Evolutionary conservation across 306 rosid genomes (phyloP).

Genomic region (Casuarina equisetifolia): DNA sequence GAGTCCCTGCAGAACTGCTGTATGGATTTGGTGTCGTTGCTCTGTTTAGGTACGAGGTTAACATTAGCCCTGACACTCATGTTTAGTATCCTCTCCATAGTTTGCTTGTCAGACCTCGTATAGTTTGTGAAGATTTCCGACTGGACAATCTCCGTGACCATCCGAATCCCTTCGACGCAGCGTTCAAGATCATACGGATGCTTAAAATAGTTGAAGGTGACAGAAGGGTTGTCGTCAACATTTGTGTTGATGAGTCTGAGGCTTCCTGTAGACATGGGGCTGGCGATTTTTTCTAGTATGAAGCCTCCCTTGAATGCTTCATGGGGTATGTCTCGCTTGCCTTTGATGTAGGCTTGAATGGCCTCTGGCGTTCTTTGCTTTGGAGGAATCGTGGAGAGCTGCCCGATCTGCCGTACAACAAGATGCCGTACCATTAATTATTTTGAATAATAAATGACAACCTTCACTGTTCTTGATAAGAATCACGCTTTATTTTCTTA

Average conservation of each 20-base stretch:
- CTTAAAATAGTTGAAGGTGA: slow-evolving; percentile 91
- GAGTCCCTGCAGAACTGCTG: slow-evolving; percentile 89
- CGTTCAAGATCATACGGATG: slow-evolving; percentile 75
- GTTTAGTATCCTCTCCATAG: slow-evolving; percentile 65
- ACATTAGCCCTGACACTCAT: slow-evolving; percentile 70
- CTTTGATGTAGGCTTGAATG: slow-evolving; percentile 45
- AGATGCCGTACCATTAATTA: neutral
- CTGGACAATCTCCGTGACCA: slow-evolving; percentile 59
- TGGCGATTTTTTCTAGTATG: slow-evolving; percentile 73
- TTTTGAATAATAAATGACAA: too few relatives aligned
- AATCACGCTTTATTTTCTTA: neutral
- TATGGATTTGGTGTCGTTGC: slow-evolving; percentile 66
- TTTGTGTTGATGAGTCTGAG: slow-evolving; percentile 62
- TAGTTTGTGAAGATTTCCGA: slow-evolving; percentile 64
- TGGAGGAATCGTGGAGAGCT: slow-evolving; percentile 87
- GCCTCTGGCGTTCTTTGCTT: slow-evolving; percentile 79
- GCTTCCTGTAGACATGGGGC: slow-evolving; percentile 71
- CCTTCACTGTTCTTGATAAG: neutral
- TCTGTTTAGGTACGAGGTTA: slow-evolving; percentile 66
- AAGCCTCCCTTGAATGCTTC: slow-evolving; percentile 90
- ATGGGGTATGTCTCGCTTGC: slow-evolving; percentile 60
- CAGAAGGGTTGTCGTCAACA: slow-evolving; percentile 68
- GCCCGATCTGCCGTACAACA: slow-evolving; percentile 68
- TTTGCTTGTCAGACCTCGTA: slow-evolving; percentile 43
- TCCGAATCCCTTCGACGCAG: slow-evolving; percentile 71